A percentile compares a stretch with the other conserved stretches of the same genome.
These are phyloP conservation scores for Dothideomycetes sp. DNA, from an alignment of 2,329 filamentous ascomycete species.

Conservation along the genomic window DNA sequence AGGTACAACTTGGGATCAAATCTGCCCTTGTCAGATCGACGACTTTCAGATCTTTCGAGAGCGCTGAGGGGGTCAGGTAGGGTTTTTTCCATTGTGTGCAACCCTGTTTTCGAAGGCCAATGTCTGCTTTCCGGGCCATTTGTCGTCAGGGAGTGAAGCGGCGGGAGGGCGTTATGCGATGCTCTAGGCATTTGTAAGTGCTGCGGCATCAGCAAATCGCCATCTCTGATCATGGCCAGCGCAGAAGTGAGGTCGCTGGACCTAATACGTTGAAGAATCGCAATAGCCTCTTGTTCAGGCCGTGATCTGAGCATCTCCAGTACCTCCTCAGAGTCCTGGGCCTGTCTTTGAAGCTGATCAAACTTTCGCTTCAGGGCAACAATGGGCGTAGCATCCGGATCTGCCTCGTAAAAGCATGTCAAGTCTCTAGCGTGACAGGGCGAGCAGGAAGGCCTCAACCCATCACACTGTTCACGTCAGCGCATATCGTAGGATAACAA, in stretches of 20 bases:
- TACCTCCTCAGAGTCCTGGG: not conserved
- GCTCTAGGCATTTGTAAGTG: too few species aligned
- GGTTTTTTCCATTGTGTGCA: not conserved
- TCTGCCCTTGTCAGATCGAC: not conserved
- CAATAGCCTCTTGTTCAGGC: not conserved
- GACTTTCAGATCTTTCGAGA: not conserved
- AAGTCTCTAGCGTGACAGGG: not conserved
- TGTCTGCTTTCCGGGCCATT: not conserved
- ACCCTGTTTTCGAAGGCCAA: not conserved
- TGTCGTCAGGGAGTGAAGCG: not conserved
- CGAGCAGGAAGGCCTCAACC: not conserved
- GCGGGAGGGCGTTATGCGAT: not conserved
- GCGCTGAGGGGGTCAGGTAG: not conserved
- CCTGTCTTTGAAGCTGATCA: not conserved
- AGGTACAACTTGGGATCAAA: not conserved
- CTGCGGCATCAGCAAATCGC: not conserved
- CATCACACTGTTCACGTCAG: not conserved
- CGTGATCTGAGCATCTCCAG: not conserved
- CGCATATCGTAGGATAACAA: not conserved
- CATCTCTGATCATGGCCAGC: not conserved
- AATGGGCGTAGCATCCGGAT: conserved; percentile 2
- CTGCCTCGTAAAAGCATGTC: not conserved
- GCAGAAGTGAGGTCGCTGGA: not conserved
- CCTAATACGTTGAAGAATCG: not conserved
- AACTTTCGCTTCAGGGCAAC: conserved; percentile 1